These are phyloP conservation scores for Leishmania amazonensis DNA, from an alignment of 208 protist genomes.

Conservation along the genomic window DNA sequence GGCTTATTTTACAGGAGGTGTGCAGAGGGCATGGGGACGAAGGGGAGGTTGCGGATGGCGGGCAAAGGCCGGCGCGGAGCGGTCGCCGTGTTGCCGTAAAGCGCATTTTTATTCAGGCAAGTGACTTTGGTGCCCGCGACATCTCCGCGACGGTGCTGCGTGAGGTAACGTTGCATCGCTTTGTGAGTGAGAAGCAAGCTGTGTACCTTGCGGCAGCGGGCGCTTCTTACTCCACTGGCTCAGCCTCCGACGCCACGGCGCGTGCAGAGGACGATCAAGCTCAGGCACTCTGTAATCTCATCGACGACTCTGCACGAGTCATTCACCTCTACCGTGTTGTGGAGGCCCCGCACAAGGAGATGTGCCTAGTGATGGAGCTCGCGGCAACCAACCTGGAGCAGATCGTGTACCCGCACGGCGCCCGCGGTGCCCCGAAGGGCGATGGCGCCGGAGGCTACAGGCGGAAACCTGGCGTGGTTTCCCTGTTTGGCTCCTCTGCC, in stretches of 20 bases:
- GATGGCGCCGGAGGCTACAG: slow-evolving; percentile 2
- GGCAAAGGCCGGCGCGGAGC: background rate
- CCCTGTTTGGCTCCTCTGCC: slow-evolving; percentile 7
- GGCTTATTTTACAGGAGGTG: background rate
- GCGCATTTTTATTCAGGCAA: slow-evolving; percentile 74
- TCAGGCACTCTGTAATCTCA: background rate
- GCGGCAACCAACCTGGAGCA: slow-evolving; percentile 66
- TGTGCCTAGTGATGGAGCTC: slow-evolving; percentile 84
- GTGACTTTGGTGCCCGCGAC: slow-evolving; percentile 71
- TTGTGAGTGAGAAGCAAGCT: slow-evolving; percentile 27
- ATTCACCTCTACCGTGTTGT: slow-evolving; percentile 61
- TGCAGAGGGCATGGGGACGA: background rate
- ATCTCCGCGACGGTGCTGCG: slow-evolving; percentile 74
- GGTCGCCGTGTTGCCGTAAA: slow-evolving; percentile 69
- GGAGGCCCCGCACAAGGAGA: slow-evolving; percentile 77
- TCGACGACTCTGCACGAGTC: slow-evolving; percentile 42
- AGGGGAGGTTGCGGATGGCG: background rate
- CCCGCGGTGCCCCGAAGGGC: background rate
- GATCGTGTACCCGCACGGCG: slow-evolving; percentile 27
- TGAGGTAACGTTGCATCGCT: slow-evolving; percentile 70
- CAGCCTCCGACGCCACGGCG: background rate
- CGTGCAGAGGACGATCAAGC: background rate
- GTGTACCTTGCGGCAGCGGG: background rate
- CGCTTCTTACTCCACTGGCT: background rate
- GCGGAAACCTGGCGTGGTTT: slow-evolving; percentile 20